A percentile compares a stretch with the other conserved stretches of the same genome.
phyloP scores from a whole-genome alignment of 371 early-diverging fungal species.

The Syncephalis plumigaleata region DNA sequence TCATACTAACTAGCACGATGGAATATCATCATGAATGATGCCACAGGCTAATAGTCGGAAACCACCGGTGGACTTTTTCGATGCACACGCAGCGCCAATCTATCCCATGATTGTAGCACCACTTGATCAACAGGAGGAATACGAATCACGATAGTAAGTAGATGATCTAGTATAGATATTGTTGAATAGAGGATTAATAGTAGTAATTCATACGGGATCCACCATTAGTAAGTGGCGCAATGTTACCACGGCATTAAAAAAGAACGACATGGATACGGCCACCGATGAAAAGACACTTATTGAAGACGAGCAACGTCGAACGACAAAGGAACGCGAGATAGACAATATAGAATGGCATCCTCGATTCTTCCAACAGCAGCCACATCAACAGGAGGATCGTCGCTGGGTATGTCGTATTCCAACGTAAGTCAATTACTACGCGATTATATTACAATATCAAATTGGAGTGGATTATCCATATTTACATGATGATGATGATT shows the following conservation, averaged over 20 bases:
- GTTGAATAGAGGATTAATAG: too few relatives aligned
- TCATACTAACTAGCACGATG: too few relatives aligned
- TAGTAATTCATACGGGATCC: background rate
- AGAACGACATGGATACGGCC: conserved; percentile 52
- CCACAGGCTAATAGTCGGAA: conserved; percentile 19
- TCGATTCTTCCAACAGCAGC: conserved; percentile 21
- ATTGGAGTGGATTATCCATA: too few relatives aligned
- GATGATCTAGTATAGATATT: too few relatives aligned
- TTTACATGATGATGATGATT: too few relatives aligned
- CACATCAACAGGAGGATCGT: too few relatives aligned
- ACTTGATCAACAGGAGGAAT: conserved; percentile 53
- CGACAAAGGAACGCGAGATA: conserved; percentile 38
- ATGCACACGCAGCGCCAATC: conserved; percentile 37
- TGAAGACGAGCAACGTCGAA: conserved; percentile 67
- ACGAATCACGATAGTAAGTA: conserved; percentile 60
- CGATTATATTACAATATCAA: too few relatives aligned
- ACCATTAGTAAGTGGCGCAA: conserved; percentile 56
- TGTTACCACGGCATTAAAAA: conserved; percentile 53
- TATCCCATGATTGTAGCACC: conserved; percentile 51
- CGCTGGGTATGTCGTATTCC: too few relatives aligned
- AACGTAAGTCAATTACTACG: too few relatives aligned
- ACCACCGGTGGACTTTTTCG: conserved; percentile 29
- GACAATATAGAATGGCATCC: conserved; percentile 22
- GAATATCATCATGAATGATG: background rate
- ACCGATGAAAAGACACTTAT: conserved; percentile 66